These are phyloP conservation scores for Fusarium nurragi DNA, from an alignment of 2,329 filamentous ascomycete genomes.

Conservation along the genomic window DNA sequence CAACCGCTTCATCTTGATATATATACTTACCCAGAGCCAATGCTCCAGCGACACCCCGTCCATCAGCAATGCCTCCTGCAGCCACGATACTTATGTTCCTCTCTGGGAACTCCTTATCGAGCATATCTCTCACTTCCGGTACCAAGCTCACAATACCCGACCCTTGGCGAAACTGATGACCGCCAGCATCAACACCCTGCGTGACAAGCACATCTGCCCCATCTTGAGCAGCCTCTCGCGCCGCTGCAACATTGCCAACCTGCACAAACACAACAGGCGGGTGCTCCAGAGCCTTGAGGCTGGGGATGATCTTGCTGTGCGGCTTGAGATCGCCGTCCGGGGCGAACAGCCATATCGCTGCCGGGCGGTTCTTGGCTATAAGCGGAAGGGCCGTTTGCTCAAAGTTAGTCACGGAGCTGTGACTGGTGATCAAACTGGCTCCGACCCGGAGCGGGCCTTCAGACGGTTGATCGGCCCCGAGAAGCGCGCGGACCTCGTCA, in stretches of 20 bases:
- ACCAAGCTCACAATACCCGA: constrained; percentile 65
- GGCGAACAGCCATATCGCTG: constrained; percentile 74
- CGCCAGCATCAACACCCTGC: constrained; percentile 72
- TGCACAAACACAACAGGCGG: constrained; percentile 67
- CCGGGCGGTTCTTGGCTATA: constrained; percentile 62
- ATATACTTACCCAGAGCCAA: constrained; percentile 60
- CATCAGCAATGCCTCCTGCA: constrained; percentile 68
- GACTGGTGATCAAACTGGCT: constrained; percentile 64
- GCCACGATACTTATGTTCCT: constrained; percentile 58
- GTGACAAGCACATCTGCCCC: constrained; percentile 68
- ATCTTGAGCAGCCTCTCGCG: constrained; percentile 57
- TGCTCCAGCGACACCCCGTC: constrained; percentile 64
- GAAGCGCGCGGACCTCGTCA: constrained; percentile 42
- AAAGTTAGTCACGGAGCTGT: constrained; percentile 54
- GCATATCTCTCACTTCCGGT: constrained; percentile 63
- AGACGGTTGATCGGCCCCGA: constrained; percentile 38
- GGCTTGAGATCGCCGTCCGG: constrained; percentile 57
- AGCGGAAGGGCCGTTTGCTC: constrained; percentile 58
- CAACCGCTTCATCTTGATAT: neutral
- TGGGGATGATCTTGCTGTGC: constrained; percentile 50
- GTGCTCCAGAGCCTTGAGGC: constrained; percentile 44
- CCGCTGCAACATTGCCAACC: constrained; percentile 67
- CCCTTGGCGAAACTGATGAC: constrained; percentile 66
- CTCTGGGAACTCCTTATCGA: constrained; percentile 51
- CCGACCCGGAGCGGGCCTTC: constrained; percentile 66